Conservation (phyloP, 805 yeast genomes). For the Debaryomyces maramus region DNA sequence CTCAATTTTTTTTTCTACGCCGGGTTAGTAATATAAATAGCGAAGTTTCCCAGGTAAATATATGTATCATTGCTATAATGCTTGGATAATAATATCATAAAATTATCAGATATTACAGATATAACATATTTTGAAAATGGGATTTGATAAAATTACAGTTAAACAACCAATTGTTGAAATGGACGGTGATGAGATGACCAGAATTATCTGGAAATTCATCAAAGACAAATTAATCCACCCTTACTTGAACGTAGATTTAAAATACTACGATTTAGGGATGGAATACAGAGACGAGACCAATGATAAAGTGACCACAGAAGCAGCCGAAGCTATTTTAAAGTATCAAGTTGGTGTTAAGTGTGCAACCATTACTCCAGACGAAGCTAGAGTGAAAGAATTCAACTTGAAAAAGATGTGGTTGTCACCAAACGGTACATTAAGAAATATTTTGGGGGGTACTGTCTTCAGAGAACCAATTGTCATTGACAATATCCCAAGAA, state of each 20-base stretch:
- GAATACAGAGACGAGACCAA: constrained; percentile 83
- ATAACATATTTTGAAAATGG: constrained; percentile 6
- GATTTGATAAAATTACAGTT: constrained; percentile 62
- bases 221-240: constrained; percentile 84
- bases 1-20: neutral
- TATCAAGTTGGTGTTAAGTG: constrained; percentile 95
- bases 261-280: constrained; percentile 89
- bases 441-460: constrained; percentile 94
- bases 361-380: constrained; percentile 98
- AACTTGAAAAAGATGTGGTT: constrained; percentile 94
- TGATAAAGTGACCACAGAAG: constrained; percentile 84
- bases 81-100: no score
- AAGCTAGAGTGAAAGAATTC: constrained; percentile 91
- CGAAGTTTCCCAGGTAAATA: neutral
- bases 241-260: constrained; percentile 80
- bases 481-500: constrained; percentile 82
- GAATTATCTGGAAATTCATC: constrained; percentile 92
- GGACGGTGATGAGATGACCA: constrained; percentile 98
- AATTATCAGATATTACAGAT: no score
- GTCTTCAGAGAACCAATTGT: constrained; percentile 97
- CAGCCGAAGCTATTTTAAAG: constrained; percentile 85
- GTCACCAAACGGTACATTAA: constrained; percentile 95
- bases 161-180: constrained; percentile 89
- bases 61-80: neutral
- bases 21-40: constrained; percentile 1